Evolutionary conservation across 148 eudicot genomes (phyloP).

Genomic region (Silene latifolia): DNA sequence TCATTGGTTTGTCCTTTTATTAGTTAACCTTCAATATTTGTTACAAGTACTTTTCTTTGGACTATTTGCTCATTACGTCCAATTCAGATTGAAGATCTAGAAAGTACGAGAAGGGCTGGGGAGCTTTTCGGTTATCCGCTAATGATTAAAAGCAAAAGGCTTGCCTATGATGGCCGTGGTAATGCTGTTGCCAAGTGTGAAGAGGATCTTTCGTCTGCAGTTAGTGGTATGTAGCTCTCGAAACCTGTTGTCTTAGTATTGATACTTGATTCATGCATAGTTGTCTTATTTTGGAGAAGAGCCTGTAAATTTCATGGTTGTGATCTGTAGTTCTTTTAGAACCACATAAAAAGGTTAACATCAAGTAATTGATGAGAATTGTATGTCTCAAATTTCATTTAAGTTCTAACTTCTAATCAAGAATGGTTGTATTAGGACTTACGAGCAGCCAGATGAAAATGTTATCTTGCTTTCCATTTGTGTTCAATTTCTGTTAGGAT

Average conservation of each 20-base stretch:
- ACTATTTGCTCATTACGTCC: constrained; percentile 5
- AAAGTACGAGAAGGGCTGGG: constrained; percentile 72
- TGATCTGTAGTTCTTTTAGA: background rate
- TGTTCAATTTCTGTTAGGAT: background rate
- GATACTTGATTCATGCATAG: background rate
- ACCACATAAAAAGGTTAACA: too few species aligned
- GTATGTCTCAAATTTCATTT: too few species aligned
- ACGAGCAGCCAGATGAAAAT: background rate
- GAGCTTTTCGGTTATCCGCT: constrained; percentile 80
- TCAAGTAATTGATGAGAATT: too few species aligned
- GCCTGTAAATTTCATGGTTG: background rate
- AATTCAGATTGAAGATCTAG: constrained; percentile 68
- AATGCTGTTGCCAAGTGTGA: constrained; percentile 89
- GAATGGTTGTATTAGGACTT: background rate
- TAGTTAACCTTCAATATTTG: background rate
- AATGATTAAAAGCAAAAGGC: constrained; percentile 83
- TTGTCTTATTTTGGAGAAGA: background rate
- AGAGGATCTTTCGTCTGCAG: constrained; percentile 68
- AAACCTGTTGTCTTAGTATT: background rate
- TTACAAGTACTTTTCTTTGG: background rate
- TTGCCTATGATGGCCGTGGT: constrained; percentile 99
- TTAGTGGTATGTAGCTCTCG: constrained; percentile 45
- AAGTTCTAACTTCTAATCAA: background rate
- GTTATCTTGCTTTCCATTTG: background rate
- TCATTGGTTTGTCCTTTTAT: background rate